phyloP scores from a whole-genome alignment of 495 filamentous ascomycete species.

The Astrothelium subdiscretum region DNA sequence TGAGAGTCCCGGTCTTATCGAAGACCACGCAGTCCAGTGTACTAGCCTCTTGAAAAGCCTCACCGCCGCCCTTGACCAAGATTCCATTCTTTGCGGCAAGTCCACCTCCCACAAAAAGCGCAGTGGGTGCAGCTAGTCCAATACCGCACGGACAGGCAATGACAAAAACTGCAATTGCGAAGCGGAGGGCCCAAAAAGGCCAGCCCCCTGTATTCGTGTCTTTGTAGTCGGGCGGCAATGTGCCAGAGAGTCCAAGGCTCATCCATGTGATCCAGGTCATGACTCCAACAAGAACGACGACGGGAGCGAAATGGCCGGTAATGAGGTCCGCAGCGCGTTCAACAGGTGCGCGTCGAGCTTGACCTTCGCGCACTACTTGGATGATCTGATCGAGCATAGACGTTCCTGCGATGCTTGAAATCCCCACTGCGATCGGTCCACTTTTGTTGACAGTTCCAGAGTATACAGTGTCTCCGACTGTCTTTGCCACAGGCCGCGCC shows the following conservation, averaged over 20 bases:
- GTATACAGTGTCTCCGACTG: slow-evolving; percentile 58
- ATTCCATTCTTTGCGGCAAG: slow-evolving; percentile 83
- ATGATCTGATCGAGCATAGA: slow-evolving; percentile 94
- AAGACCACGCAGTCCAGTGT: slow-evolving; percentile 79
- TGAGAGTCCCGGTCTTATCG: slow-evolving; percentile 93
- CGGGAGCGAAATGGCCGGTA: slow-evolving; percentile 81
- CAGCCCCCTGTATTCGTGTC: slow-evolving; percentile 60
- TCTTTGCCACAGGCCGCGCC: slow-evolving; percentile 64
- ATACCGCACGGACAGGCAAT: slow-evolving; percentile 92
- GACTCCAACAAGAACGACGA: slow-evolving; percentile 70
- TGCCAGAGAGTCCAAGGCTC: slow-evolving; percentile 55
- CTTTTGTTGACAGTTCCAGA: slow-evolving; percentile 81
- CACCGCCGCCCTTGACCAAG: slow-evolving; percentile 86
- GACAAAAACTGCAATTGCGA: slow-evolving; percentile 90
- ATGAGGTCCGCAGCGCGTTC: slow-evolving; percentile 75
- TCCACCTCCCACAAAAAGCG: slow-evolving; percentile 82
- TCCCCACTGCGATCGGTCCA: slow-evolving; percentile 52
- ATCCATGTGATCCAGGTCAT: slow-evolving; percentile 79
- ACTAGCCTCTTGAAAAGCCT: slow-evolving; percentile 91
- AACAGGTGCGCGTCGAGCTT: slow-evolving; percentile 75
- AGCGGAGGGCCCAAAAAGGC: slow-evolving; percentile 79
- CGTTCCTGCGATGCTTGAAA: slow-evolving; percentile 59
- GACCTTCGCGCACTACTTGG: slow-evolving; percentile 78
- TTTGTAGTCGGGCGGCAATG: slow-evolving; percentile 54
- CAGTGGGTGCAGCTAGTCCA: slow-evolving; percentile 84